A percentile compares a stretch with the other conserved stretches of the same genome.
Conservation (phyloP, 1,284 basidiomycete genomes). For the Athelia sp. region DNA sequence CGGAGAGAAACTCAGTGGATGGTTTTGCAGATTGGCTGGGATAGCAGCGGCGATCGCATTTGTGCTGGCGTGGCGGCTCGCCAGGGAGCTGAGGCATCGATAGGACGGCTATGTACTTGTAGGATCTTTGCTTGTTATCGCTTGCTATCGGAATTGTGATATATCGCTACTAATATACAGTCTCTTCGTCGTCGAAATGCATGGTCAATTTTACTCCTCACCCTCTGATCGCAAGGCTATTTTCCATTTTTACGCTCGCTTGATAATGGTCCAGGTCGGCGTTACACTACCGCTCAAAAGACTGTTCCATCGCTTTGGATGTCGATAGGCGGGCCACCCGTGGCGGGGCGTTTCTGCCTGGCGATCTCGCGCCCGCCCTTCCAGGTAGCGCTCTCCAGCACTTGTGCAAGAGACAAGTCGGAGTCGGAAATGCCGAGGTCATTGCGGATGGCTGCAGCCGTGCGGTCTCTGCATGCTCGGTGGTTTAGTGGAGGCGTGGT, state of each 20-base stretch:
- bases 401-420: slow-evolving; percentile 74
- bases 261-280: background rate
- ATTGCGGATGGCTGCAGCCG: slow-evolving; percentile 66
- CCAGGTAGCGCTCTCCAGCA: slow-evolving; percentile 94
- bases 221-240: too few relatives aligned
- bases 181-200: background rate
- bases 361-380: slow-evolving; percentile 93
- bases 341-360: slow-evolving; percentile 65
- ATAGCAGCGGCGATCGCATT: slow-evolving; percentile 68
- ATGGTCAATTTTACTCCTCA: too few relatives aligned
- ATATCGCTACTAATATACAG: background rate
- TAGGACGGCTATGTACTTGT: slow-evolving; percentile 18
- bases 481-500: slow-evolving; percentile 2
- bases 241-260: background rate
- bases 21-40: slow-evolving; percentile 57
- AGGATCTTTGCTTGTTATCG: background rate
- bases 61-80: slow-evolving; percentile 62
- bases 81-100: slow-evolving; percentile 51
- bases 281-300: slow-evolving; percentile 52
- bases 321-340: slow-evolving; percentile 84
- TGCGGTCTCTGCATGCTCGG: slow-evolving; percentile 59
- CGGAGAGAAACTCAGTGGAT: background rate
- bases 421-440: slow-evolving; percentile 45
- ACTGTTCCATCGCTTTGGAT: slow-evolving; percentile 84
- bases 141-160: background rate